Base-by-base conservation (phyloP, 805 yeast genomes). In the Isabelozyma rhagii region DNA sequence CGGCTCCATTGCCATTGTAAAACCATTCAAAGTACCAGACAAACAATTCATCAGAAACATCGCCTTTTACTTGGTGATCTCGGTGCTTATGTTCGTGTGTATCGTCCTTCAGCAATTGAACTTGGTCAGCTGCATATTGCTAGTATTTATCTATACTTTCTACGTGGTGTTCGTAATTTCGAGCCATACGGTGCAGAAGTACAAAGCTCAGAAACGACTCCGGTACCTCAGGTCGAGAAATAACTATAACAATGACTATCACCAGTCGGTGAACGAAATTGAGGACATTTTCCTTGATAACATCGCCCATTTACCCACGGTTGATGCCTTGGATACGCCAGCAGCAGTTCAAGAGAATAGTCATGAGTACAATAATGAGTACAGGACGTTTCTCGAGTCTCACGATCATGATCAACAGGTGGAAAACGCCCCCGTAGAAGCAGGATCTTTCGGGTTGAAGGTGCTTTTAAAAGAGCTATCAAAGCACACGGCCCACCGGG, bases 1-100 rank as follows among this genome's bases (percentile, higher is more conserved):
- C 21, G 98, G 98, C 0, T 64, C 82, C 0, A 87, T 93, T 80
- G 85, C 89, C 0, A 63, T 91, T 0, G 64, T 84, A 1, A 75
- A 79, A 38, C 92, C 96, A 0, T 80, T 80, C 58, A 67, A 78
- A 47, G 87, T 89, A 17, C 75, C 80, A 41, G 67, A 69, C 46
- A 45, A 53, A 4, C 68, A 72, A 36, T 88, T 90, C 59, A 40
- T 83, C 5, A 72, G 85, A 52, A 97, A 93, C 62, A 56, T 82
- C 0, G 55, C 66, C 0, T 79, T 87, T 56, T 85, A 90, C 56
- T 61, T 79, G 0, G 53, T 70, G 0, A 72, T 89, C 17, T 69
- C 83, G 0, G 41, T 75, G 0, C 55, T 85, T 7, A 66, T 87
- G 0, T 59, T 84, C n/a, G 53, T 65, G n/a, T 75, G 84, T 44